phyloP scores from a whole-genome alignment of 2,329 filamentous ascomycete species.

The Ambrosiella cleistominuta region DNA sequence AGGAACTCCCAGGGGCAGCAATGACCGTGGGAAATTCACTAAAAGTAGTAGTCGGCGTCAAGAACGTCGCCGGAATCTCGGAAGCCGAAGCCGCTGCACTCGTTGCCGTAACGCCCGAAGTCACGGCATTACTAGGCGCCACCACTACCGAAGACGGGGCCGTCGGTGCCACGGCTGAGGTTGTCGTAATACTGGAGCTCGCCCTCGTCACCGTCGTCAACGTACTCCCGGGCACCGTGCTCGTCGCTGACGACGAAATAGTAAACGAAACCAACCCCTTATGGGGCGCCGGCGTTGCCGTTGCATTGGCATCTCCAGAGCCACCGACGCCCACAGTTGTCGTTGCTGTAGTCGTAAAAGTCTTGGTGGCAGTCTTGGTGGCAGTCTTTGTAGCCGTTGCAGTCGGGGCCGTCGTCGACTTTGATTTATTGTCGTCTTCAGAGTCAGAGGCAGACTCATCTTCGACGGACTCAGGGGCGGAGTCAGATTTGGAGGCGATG shows the following conservation, averaged over 20 bases:
- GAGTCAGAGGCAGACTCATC: slow-evolving; percentile 3
- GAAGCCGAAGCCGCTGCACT: neutral
- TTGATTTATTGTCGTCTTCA: neutral
- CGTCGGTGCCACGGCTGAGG: neutral
- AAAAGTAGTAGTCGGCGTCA: neutral
- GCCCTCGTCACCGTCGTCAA: neutral
- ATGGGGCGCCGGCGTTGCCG: neutral
- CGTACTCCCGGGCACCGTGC: neutral
- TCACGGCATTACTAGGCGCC: neutral
- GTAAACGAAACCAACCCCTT: neutral
- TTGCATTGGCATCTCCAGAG: neutral
- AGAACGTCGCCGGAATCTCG: neutral
- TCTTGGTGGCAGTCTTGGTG: neutral
- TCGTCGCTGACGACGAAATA: neutral
- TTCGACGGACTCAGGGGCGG: neutral
- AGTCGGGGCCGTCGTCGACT: neutral
- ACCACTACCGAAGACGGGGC: neutral
- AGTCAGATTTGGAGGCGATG: neutral
- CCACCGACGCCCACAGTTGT: neutral
- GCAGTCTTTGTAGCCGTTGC: neutral
- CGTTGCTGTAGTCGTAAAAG: slow-evolving; percentile 1
- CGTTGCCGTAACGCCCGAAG: neutral
- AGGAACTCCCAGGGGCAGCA: too few relatives aligned
- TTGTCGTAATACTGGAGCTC: neutral
- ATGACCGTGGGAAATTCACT: neutral